Evolutionary conservation across 2,329 filamentous ascomycete genomes (phyloP), one percentile per base, ranked within the genome.

Genomic region (Rosellinia necatrix): DNA sequence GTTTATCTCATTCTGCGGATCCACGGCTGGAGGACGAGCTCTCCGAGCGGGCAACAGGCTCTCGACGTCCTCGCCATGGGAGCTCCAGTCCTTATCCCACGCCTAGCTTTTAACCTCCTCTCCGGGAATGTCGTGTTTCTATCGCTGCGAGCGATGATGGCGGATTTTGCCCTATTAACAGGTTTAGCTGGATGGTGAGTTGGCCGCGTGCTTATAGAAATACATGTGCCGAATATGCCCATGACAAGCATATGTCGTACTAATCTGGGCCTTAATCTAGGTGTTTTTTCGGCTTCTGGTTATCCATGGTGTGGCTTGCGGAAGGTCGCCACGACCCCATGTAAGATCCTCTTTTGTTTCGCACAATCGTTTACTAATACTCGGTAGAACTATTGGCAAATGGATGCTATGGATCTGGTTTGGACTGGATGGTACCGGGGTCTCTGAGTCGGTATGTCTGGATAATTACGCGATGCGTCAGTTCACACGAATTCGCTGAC

Each of bases 381-480:
- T 59, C 0, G 32, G 24, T 42, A 82, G 79, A 4, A 90, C 87
- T 1, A 92, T 94, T 59, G 85, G 85, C 40, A 92, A 92, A 72
- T 96, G 91, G 91, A 93, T 96, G 90, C 82, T 94, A 1, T 94
- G 89, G 82, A 92, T 96, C 61, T 96, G 91, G 91, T 94, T 96
- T 68, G 91, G 91, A 2, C 82, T 96, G 1, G 91, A 94, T 65
- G 91, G 83, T 6, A 85, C 81, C 3, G 84, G 84, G 6, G 85
- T 87, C 37, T 78, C 84, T 43, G 72, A 78, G 61, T 83, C 83
- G 53, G 79, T 80, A 67, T 68, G 76, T 68, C 13, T 49, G 9
- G 8, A 34, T 9, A 17, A 8, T 5, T 15, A 40, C 12, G 9
- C 6, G 3, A 29, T 29, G 15, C 4, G n/a, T 1, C 5, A 6